These are phyloP conservation scores for Epichloe scottii DNA, from an alignment of 2,329 filamentous ascomycete genomes.

Conservation along the genomic window DNA sequence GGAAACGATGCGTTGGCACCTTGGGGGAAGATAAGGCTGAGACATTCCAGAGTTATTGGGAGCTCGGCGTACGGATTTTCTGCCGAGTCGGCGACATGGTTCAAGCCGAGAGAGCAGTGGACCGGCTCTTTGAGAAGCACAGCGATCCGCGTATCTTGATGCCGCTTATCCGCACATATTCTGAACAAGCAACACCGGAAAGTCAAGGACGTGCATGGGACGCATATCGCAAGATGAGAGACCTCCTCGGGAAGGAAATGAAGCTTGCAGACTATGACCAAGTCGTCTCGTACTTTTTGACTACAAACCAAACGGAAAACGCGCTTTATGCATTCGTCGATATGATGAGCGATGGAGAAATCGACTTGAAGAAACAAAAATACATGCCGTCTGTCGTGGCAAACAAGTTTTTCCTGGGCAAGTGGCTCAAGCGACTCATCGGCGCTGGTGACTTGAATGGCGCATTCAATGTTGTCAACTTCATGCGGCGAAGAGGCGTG, in stretches of 20 bases:
- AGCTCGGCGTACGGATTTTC: slow-evolving; percentile 54
- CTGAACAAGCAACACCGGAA: slow-evolving; percentile 34
- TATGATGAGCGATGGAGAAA: slow-evolving; percentile 61
- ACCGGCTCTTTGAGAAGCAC: slow-evolving; percentile 37
- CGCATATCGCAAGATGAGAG: slow-evolving; percentile 52
- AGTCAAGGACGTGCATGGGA: slow-evolving; percentile 48
- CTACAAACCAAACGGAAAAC: slow-evolving; percentile 49
- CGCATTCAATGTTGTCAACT: slow-evolving; percentile 57
- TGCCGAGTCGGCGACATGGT: slow-evolving; percentile 44
- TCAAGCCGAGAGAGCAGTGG: slow-evolving; percentile 43
- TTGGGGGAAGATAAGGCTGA: slow-evolving; percentile 34
- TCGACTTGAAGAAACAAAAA: slow-evolving; percentile 33
- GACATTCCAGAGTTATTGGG: slow-evolving; percentile 43
- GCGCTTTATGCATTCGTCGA: slow-evolving; percentile 72
- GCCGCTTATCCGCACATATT: slow-evolving; percentile 57
- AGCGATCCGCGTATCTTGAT: slow-evolving; percentile 46
- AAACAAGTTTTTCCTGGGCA: slow-evolving; percentile 76
- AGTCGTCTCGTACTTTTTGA: slow-evolving; percentile 58
- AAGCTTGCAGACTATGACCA: slow-evolving; percentile 65
- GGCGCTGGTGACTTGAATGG: slow-evolving; percentile 58
- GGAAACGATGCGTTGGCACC: slow-evolving; percentile 43
- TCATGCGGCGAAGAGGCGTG: slow-evolving; percentile 61
- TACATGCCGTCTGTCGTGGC: slow-evolving; percentile 35
- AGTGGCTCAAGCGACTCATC: slow-evolving; percentile 79
- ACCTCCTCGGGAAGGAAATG: slow-evolving; percentile 46